phyloP scores from a whole-genome alignment of 805 yeast genomes.

The Lipomyces sp. region DNA sequence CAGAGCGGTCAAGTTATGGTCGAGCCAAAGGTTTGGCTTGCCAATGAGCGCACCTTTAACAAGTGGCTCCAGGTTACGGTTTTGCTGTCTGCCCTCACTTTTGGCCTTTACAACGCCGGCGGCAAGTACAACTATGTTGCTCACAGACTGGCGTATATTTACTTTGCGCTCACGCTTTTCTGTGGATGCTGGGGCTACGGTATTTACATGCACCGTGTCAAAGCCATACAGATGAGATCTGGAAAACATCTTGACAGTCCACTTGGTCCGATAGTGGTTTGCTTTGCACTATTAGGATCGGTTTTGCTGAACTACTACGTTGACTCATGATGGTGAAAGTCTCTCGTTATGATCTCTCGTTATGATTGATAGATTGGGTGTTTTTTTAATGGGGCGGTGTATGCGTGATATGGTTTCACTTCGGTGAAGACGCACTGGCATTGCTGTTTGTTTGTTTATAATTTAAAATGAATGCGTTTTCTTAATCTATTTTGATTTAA shows the following conservation, averaged over 20 bases:
- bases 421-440: too few relatives aligned
- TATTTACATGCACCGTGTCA: constrained; percentile 67
- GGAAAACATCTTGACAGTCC: constrained; percentile 87
- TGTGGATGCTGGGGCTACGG: constrained; percentile 87
- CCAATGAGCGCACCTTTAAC: constrained; percentile 95
- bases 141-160: constrained; percentile 65
- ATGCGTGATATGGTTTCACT: too few relatives aligned
- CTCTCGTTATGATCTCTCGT: too few relatives aligned
- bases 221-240: constrained; percentile 72
- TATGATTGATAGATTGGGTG: too few relatives aligned
- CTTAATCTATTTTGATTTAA: too few relatives aligned
- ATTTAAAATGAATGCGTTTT: too few relatives aligned
- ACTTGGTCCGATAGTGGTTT: constrained; percentile 80
- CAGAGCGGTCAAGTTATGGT: constrained; percentile 90
- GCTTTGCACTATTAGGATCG: constrained; percentile 63
- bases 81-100: constrained; percentile 77
- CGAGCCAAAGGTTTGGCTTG: constrained; percentile 98
- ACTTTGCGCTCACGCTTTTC: constrained; percentile 78
- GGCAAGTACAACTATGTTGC: constrained; percentile 45
- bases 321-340: background rate
- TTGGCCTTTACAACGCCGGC: constrained; percentile 75
- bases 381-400: too few relatives aligned
- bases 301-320: constrained; percentile 44
- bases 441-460: too few relatives aligned
- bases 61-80: constrained; percentile 92